A percentile compares a stretch with the other conserved stretches of the same genome.
phyloP scores from a whole-genome alignment of 257 asterid species.

The Thymus quinquecostatus region DNA sequence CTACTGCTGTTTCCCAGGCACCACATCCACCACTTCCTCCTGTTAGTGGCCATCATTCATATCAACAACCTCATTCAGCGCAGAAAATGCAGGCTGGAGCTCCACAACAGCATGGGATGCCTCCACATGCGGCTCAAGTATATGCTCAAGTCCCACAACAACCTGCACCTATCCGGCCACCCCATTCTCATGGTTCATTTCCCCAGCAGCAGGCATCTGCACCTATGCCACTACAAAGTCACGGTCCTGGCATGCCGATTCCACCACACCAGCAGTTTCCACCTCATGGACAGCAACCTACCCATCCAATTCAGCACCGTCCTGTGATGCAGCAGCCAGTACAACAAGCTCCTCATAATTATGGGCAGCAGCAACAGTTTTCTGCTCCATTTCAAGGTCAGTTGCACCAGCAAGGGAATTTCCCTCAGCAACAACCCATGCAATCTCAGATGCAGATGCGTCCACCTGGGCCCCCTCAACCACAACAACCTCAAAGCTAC shows the following conservation, averaged over 20 bases:
- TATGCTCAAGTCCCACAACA: conserved; percentile 63
- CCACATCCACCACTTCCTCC: conserved; percentile 52
- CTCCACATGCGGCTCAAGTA: conserved; percentile 49
- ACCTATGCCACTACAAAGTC: conserved; percentile 53
- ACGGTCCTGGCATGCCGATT: conserved; percentile 41
- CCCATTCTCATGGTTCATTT: conserved; percentile 50
- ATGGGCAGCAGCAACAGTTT: conserved; percentile 61
- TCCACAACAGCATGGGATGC: conserved; percentile 50
- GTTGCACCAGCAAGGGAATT: conserved; percentile 55
- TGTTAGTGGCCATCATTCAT: conserved; percentile 68
- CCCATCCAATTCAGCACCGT: conserved; percentile 53
- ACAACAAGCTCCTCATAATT: conserved; percentile 62
- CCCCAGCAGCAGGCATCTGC: conserved; percentile 53
- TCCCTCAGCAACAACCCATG: conserved; percentile 50
- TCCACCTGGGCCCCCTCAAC: conserved; percentile 60
- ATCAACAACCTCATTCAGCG: conserved; percentile 58
- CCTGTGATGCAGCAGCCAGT: conserved; percentile 53
- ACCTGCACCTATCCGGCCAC: conserved; percentile 55
- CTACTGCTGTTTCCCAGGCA: conserved; percentile 45
- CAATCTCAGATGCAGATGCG: conserved; percentile 61
- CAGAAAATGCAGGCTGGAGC: conserved; percentile 56
- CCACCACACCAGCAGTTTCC: conserved; percentile 60
- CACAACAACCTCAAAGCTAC: conserved; percentile 59
- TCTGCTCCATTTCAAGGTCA: conserved; percentile 53
- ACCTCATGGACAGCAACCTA: conserved; percentile 53